Evolutionary conservation across 1,139 yeast species (phyloP).

Genomic region (Hyphopichia khmerensis): DNA sequence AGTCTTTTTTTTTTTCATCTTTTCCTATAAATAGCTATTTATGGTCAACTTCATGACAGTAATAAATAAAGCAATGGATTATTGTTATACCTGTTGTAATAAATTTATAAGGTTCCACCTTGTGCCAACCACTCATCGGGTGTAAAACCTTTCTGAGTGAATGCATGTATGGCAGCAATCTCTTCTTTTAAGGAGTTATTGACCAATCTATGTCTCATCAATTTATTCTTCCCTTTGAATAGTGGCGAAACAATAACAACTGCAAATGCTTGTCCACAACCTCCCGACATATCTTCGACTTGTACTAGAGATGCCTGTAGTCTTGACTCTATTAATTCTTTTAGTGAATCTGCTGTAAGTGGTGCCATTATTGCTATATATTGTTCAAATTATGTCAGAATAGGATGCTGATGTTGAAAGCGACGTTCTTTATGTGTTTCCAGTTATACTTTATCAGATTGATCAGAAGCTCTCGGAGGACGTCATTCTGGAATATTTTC

Average conservation of each 20-base stretch:
- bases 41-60: too few relatives aligned
- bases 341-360: slow-evolving; percentile 47
- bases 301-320: slow-evolving; percentile 55
- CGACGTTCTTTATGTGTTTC: too few relatives aligned
- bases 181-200: slow-evolving; percentile 78
- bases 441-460: too few relatives aligned
- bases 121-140: slow-evolving; percentile 66
- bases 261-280: slow-evolving; percentile 87
- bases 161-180: slow-evolving; percentile 86
- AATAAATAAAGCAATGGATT: neutral
- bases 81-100: neutral
- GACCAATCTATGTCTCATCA: slow-evolving; percentile 83
- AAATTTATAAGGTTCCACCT: slow-evolving; percentile 22
- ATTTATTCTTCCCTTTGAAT: slow-evolving; percentile 79
- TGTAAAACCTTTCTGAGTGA: slow-evolving; percentile 85
- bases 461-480: neutral
- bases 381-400: neutral
- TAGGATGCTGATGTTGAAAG: too few relatives aligned
- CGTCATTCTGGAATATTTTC: neutral
- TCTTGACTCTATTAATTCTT: slow-evolving; percentile 47
- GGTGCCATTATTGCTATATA: slow-evolving; percentile 11
- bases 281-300: slow-evolving; percentile 76
- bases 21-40: neutral
- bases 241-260: slow-evolving; percentile 73
- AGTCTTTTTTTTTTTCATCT: neutral